Evolutionary conservation across 1,139 yeast species (phyloP).

Genomic region (Kodamaea alishanica): DNA sequence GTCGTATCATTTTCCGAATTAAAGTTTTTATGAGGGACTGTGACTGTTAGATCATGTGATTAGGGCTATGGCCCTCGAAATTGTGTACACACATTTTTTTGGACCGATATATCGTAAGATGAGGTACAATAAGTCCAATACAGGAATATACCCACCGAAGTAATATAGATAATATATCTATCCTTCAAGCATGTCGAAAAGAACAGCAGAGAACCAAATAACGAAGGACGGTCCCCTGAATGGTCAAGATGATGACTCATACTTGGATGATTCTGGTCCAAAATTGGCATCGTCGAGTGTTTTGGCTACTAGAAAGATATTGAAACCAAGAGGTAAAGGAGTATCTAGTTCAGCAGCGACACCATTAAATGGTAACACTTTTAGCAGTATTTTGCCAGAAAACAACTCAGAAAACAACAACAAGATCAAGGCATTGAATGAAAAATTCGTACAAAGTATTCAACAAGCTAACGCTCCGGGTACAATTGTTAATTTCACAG

Average conservation of each 20-base stretch:
- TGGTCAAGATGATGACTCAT: constrained; percentile 36
- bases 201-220: constrained; percentile 61
- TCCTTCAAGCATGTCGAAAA: constrained; percentile 48
- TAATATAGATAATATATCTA: background rate
- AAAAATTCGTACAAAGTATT: constrained; percentile 54
- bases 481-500: constrained; percentile 56
- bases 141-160: too few relatives aligned
- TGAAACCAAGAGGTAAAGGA: constrained; percentile 48
- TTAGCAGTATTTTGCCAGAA: constrained; percentile 1
- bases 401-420: constrained; percentile 23
- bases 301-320: constrained; percentile 64
- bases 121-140: too few relatives aligned
- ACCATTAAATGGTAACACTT: background rate
- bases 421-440: constrained; percentile 66
- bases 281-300: constrained; percentile 56
- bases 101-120: too few relatives aligned
- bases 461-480: constrained; percentile 39
- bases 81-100: too few relatives aligned
- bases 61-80: constrained; percentile 13
- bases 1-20: too few relatives aligned
- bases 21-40: too few relatives aligned
- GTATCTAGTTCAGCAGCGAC: background rate
- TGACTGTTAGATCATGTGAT: constrained; percentile 1
- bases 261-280: constrained; percentile 22
- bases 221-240: constrained; percentile 42